Percentiles rank a stretch among this genome's conserved stretches.
Evolutionary conservation across 179 eudicot genomes (phyloP).

Genomic region (Silene noctiflora): DNA sequence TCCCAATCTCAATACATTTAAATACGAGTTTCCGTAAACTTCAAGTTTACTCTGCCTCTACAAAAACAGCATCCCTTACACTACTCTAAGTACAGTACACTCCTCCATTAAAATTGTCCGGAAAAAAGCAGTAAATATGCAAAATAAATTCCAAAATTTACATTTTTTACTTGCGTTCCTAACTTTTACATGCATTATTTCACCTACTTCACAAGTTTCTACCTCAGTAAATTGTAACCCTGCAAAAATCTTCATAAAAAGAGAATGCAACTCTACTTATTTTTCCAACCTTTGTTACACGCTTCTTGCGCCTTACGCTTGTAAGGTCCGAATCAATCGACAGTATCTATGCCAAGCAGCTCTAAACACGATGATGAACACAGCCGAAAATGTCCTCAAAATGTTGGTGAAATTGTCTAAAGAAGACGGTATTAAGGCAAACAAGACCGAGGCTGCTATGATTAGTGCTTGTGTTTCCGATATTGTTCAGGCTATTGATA

Average conservation of each 20-base stretch:
- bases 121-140: not conserved
- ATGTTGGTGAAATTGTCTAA: conserved; percentile 9
- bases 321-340: conserved; percentile 4
- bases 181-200: conserved; percentile 3
- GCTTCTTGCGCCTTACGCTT: conserved; percentile 8
- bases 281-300: conserved; percentile 16
- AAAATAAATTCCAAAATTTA: not conserved
- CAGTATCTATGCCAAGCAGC: not conserved
- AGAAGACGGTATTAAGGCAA: conserved; percentile 13
- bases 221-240: not conserved
- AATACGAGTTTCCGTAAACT: not conserved
- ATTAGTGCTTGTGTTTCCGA: conserved; percentile 11
- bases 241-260: conserved; percentile 11
- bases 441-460: conserved; percentile 3
- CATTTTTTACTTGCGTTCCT: not conserved
- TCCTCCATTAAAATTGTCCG: not conserved
- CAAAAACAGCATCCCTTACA: not conserved
- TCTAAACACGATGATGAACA: not conserved
- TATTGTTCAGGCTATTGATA: conserved; percentile 5
- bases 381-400: not conserved
- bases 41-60: conserved; percentile 2
- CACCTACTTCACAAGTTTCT: not conserved
- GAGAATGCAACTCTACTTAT: conserved; percentile 14
- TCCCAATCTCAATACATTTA: conserved; percentile 4
- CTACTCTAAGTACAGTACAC: not conserved